These are phyloP conservation scores for Sugiyamaella pinicola DNA, from an alignment of 1,139 yeast genomes.

Conservation along the genomic window DNA sequence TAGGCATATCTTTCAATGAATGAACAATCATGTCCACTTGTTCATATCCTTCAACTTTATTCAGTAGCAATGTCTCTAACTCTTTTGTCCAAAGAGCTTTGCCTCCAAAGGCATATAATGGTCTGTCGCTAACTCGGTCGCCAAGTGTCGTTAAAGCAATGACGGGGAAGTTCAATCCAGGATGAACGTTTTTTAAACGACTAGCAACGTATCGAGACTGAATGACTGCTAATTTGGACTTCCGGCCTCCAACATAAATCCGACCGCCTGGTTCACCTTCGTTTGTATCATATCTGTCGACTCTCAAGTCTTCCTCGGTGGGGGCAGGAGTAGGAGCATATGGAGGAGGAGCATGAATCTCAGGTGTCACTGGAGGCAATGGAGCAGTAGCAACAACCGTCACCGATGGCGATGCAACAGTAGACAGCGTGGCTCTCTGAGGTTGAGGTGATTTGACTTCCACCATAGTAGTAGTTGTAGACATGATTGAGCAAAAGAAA, in stretches of 20 bases:
- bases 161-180: conserved; percentile 67
- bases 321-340: conserved; percentile 17
- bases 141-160: conserved; percentile 85
- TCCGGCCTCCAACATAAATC: conserved; percentile 75
- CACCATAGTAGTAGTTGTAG: conserved; percentile 6
- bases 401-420: not conserved
- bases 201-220: conserved; percentile 79
- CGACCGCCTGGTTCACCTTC: conserved; percentile 27
- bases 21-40: conserved; percentile 88
- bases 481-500: no score
- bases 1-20: conserved; percentile 89
- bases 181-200: conserved; percentile 59
- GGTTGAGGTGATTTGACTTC: conserved; percentile 17
- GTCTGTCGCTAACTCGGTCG: conserved; percentile 81
- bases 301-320: conserved; percentile 16
- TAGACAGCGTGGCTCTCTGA: conserved; percentile 4
- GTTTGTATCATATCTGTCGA: conserved; percentile 28
- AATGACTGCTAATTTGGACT: conserved; percentile 80
- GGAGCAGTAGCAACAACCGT: not conserved
- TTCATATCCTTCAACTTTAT: conserved; percentile 58
- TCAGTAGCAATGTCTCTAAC: conserved; percentile 73
- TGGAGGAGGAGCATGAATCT: conserved; percentile 15
- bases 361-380: conserved; percentile 8
- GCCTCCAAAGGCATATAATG: conserved; percentile 93
- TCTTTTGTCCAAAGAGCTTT: conserved; percentile 96